Conservation (phyloP, 345 rosid genomes). For the Rhizophora mangle region DNA sequence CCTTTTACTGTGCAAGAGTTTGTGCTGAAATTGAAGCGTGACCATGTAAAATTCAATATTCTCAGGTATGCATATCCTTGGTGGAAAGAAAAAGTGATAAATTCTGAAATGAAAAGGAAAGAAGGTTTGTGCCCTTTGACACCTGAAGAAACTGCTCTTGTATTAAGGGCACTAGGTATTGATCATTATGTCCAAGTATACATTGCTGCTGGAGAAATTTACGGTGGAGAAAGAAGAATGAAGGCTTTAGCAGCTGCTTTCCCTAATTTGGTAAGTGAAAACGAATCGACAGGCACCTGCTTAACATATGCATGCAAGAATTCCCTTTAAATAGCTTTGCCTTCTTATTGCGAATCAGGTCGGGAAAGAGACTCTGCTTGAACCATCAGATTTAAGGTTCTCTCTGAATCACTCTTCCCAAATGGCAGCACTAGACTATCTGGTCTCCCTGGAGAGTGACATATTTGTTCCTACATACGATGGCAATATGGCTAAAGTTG, state of each 20-base stretch:
- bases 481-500: constrained; percentile 98
- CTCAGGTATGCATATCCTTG: constrained; percentile 79
- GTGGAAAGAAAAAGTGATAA: constrained; percentile 84
- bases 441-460: constrained; percentile 87
- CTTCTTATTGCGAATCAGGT: constrained; percentile 47
- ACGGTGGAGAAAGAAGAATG: constrained; percentile 79
- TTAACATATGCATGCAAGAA: neutral
- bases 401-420: constrained; percentile 80
- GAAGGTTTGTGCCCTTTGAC: constrained; percentile 93
- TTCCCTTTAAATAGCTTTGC: neutral
- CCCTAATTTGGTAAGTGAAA: constrained; percentile 73
- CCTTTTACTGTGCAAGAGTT: constrained; percentile 8
- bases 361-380: constrained; percentile 73
- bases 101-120: constrained; percentile 76
- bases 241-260: constrained; percentile 53
- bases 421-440: constrained; percentile 90
- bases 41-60: neutral
- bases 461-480: constrained; percentile 87
- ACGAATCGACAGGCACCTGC: neutral
- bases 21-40: neutral
- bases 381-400: constrained; percentile 56
- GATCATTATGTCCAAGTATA: constrained; percentile 76
- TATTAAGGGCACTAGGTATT: constrained; percentile 67
- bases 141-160: constrained; percentile 94
- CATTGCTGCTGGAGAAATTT: constrained; percentile 95